Evolutionary conservation across 768 basidiomycete species (phyloP).

Genomic region (Xerocomellus amylosporus): DNA sequence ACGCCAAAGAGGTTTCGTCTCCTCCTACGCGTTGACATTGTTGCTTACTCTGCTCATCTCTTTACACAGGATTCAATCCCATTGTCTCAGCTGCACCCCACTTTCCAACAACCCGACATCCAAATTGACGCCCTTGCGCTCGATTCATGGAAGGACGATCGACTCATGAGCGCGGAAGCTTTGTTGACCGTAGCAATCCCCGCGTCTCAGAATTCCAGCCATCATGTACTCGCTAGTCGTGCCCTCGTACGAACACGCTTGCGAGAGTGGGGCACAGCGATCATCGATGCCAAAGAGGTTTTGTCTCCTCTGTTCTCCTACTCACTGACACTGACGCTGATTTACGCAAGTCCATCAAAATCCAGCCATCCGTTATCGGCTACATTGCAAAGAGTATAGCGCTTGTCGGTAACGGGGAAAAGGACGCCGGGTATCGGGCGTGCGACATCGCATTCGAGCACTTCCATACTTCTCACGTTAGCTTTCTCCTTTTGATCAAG

Average conservation of each 20-base stretch:
- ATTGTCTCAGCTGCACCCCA: background rate
- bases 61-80: too few relatives aligned
- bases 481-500: conserved; percentile 1
- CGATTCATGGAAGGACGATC: too few relatives aligned
- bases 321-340: background rate
- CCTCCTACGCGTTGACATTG: too few relatives aligned
- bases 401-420: background rate
- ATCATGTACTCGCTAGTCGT: background rate
- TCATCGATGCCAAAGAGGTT: background rate
- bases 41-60: too few relatives aligned
- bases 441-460: conserved; percentile 1
- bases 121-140: too few relatives aligned
- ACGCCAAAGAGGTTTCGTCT: too few relatives aligned
- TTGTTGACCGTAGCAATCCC: too few relatives aligned
- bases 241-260: background rate
- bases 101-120: too few relatives aligned
- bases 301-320: background rate
- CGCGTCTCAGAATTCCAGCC: too few relatives aligned
- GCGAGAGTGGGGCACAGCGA: too few relatives aligned
- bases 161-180: too few relatives aligned
- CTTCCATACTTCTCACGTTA: background rate
- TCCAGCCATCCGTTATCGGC: background rate
- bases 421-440: background rate
- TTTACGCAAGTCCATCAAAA: background rate
- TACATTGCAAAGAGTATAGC: background rate